Conservation (phyloP, 2,329 filamentous ascomycete genomes). For the Periconia sp. region DNA sequence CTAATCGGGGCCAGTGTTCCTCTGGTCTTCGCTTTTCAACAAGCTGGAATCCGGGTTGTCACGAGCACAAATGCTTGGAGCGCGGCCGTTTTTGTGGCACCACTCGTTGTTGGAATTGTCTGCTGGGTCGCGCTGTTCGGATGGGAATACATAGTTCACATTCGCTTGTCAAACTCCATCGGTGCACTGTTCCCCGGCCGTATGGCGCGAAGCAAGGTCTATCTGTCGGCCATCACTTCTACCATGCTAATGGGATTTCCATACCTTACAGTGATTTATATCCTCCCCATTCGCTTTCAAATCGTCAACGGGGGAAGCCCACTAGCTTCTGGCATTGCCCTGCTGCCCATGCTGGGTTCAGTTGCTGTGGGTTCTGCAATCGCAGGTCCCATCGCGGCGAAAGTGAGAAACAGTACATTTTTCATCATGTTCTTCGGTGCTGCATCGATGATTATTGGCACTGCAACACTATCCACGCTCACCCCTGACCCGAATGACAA, state of each 20-base stretch:
- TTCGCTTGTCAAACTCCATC: background rate
- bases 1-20: background rate
- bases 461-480: background rate
- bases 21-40: slow-evolving; percentile 4
- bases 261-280: slow-evolving; percentile 4
- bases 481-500: background rate
- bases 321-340: background rate
- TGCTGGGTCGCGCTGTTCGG: background rate
- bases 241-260: slow-evolving; percentile 1
- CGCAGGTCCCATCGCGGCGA: background rate
- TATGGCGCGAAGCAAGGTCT: slow-evolving; percentile 6
- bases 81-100: background rate
- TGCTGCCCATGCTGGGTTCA: slow-evolving; percentile 1
- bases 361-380: slow-evolving; percentile 1
- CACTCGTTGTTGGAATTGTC: background rate
- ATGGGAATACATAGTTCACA: background rate
- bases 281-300: slow-evolving; percentile 2
- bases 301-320: background rate
- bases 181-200: slow-evolving; percentile 6
- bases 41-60: background rate
- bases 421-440: background rate
- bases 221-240: slow-evolving; percentile 5
- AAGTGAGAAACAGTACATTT: background rate
- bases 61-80: background rate
- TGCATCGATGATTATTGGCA: background rate